Evolutionary conservation across 371 early-diverging fungal genomes (phyloP).

Genomic region (Mortierella sp.): DNA sequence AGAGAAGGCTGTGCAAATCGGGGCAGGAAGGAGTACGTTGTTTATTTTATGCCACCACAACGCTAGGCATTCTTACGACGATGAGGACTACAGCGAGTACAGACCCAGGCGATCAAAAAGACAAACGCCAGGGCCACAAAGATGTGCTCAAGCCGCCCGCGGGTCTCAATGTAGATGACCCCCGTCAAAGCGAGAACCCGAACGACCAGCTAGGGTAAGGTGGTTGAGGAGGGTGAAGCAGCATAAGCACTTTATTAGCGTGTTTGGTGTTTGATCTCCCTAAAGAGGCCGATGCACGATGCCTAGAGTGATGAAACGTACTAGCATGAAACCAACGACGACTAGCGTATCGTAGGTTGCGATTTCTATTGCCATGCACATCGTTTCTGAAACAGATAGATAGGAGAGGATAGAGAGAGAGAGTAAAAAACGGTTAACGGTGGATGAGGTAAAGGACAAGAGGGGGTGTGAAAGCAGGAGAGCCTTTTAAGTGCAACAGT

Average conservation of each 20-base stretch:
- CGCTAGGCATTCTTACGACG: slow-evolving; percentile 1
- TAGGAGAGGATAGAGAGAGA: background rate
- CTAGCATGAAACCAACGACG: slow-evolving; percentile 21
- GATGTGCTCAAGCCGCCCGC: slow-evolving; percentile 17
- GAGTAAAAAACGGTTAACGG: background rate
- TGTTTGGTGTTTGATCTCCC: too few relatives aligned
- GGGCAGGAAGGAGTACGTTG: background rate
- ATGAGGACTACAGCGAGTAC: slow-evolving; percentile 9
- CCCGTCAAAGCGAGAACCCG: slow-evolving; percentile 19
- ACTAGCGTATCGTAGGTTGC: slow-evolving; percentile 20
- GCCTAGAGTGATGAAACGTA: background rate
- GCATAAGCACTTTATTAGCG: background rate
- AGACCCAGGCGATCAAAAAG: slow-evolving; percentile 26
- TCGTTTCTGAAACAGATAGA: background rate
- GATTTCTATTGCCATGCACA: slow-evolving; percentile 4
- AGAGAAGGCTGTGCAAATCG: background rate
- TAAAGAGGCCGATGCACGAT: too few relatives aligned
- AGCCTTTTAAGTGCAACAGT: background rate
- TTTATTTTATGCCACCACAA: background rate
- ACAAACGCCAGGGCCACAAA: slow-evolving; percentile 22
- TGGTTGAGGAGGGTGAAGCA: slow-evolving; percentile 57
- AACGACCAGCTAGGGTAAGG: slow-evolving; percentile 67
- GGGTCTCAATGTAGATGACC: slow-evolving; percentile 10
- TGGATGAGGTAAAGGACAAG: background rate
- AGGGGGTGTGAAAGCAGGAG: background rate